Conservation (phyloP, 768 basidiomycete species). For the Hygrophorus pudorinus region DNA sequence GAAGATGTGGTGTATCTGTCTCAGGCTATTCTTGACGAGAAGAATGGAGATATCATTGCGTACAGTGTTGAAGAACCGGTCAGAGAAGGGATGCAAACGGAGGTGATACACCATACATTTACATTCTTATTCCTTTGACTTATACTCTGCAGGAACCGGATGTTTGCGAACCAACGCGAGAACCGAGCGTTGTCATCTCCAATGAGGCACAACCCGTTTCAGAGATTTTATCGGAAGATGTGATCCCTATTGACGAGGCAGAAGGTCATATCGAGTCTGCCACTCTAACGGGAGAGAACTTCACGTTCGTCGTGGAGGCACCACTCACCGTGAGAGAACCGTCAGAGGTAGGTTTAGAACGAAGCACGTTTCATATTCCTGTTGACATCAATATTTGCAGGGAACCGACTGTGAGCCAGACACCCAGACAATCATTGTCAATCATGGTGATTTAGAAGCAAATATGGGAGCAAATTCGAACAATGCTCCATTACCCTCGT, state of each 20-base stretch:
- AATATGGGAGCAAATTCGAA: no score
- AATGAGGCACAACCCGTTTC: no score
- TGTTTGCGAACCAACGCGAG: no score
- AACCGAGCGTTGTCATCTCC: no score
- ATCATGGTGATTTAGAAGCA: no score
- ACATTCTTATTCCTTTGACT: background rate
- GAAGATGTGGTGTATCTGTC: slow-evolving; percentile 3
- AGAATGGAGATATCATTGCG: background rate
- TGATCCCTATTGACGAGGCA: no score
- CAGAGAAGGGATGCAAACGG: slow-evolving; percentile 19
- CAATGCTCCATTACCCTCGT: no score
- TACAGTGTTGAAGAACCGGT: slow-evolving; percentile 24
- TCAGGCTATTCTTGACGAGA: background rate
- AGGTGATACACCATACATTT: slow-evolving; percentile 14
- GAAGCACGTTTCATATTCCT: background rate
- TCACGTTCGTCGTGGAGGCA: slow-evolving; percentile 14
- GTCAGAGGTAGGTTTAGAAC: slow-evolving; percentile 9
- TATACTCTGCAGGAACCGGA: background rate
- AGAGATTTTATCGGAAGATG: no score
- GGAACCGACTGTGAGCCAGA: no score
- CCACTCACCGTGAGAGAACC: slow-evolving; percentile 9
- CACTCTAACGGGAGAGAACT: background rate
- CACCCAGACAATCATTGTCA: no score
- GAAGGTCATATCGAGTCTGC: no score
- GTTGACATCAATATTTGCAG: no score